Evolutionary conservation across 2,329 filamentous ascomycete genomes (phyloP), one percentile per base, ranked within the genome.

Genomic region (Erysiphe pisi): DNA sequence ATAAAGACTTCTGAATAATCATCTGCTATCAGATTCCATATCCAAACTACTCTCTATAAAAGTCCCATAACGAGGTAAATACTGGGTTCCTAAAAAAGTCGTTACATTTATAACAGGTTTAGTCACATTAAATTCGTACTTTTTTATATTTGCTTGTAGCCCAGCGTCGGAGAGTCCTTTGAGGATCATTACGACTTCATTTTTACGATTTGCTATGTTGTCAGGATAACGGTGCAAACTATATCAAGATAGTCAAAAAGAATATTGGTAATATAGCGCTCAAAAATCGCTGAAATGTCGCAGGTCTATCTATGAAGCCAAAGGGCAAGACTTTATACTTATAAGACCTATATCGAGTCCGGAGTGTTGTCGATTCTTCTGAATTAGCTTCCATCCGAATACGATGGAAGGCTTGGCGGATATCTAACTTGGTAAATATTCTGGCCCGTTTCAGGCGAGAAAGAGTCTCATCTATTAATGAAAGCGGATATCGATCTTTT

Each of bases 241-340:
- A 47, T 22, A 43, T 78, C 45, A 28, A 77, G 45, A 47, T 71
- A 77, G 36, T 76, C 45, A 22, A 71, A 70, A 1, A 77, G 36
- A n/a, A 75, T 70, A 58, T 78, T 43, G 25, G 76, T 77, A 28
- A 78, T 76, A 75, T 77, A 76, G 1, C 25, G 11, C 56, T 77
- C 49, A 56, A 56, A 77, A 4, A 61, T 77, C 1, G 61, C 56
- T 77, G 63, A 56, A 56, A 77, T 1, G 73, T 77, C 1, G 61
- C 56, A 2, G 74, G 74, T 12, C 61, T 22, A 28, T 78, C 77
- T 1, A 47, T 65, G 22, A 78, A 31, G 0, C 74, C 65, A 61
- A 78, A 78, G 12, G 63, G 73, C n/a, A 78, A 20, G 14, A 78
- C 73, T 58, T 68, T 61, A n/a, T 58, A 77, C 20, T 77, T 77